phyloP scores from a whole-genome alignment of 371 early-diverging fungal species.

The Dipsacomyces acuminosporus region DNA sequence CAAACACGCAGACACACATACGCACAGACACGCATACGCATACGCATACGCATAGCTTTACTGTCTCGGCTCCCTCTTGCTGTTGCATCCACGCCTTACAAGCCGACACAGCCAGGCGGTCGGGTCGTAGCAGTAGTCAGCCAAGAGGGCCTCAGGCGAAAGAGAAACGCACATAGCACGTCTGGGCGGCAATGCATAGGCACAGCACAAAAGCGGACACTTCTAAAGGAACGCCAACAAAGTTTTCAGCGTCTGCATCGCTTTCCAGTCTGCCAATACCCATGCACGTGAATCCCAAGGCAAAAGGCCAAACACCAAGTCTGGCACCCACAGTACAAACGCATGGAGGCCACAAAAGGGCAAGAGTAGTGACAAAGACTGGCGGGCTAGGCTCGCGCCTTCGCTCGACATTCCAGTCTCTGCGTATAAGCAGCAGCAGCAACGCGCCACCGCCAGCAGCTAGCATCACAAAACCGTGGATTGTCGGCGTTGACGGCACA shows the following conservation, averaged over 20 bases:
- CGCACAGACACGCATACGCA: no score
- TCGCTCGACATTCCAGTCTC: constrained; percentile 33
- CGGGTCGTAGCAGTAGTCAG: no score
- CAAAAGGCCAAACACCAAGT: neutral
- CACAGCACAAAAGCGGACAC: constrained; percentile 32
- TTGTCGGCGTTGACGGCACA: neutral
- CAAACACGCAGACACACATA: no score
- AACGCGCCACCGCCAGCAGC: constrained; percentile 5
- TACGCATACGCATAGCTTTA: no score
- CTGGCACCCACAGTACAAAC: constrained; percentile 18
- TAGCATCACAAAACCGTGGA: constrained; percentile 1
- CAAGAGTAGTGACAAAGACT: constrained; percentile 36
- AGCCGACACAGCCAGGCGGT: no score
- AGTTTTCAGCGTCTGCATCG: constrained; percentile 20
- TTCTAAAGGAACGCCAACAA: neutral
- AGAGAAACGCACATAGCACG: no score
- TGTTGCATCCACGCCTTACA: no score
- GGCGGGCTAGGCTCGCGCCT: constrained; percentile 36
- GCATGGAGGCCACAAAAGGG: constrained; percentile 15
- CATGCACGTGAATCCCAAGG: neutral
- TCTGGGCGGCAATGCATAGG: neutral
- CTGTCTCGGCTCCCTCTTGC: no score
- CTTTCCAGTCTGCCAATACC: constrained; percentile 42
- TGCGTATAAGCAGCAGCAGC: constrained; percentile 33
- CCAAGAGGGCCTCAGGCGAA: no score